These are phyloP conservation scores for Cucurbita argyrosperma DNA, from an alignment of 306 rosid species.

Conservation along the genomic window DNA sequence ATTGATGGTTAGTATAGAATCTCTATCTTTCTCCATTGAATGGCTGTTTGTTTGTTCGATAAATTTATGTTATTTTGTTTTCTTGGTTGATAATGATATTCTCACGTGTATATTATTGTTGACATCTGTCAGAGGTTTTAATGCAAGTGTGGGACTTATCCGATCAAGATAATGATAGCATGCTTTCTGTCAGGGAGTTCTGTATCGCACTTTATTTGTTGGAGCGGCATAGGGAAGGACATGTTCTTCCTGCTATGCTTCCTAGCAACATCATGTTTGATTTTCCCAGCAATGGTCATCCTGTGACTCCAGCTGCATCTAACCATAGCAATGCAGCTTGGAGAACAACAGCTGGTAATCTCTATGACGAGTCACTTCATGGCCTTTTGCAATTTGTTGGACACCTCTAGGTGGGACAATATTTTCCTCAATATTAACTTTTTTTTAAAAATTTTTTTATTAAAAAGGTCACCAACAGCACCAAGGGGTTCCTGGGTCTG, in stretches of 20 bases:
- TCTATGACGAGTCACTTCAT: slow-evolving; percentile 5
- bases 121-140: slow-evolving; percentile 70
- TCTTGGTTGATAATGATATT: slow-evolving; percentile 16
- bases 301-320: slow-evolving; percentile 17
- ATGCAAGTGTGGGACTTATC: slow-evolving; percentile 99
- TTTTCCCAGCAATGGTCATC: slow-evolving; percentile 46
- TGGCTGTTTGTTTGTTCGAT: not conserved
- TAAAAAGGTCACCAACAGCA: slow-evolving; percentile 55
- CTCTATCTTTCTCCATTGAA: not conserved
- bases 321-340: slow-evolving; percentile 35
- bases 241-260: slow-evolving; percentile 61
- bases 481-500: slow-evolving; percentile 45
- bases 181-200: slow-evolving; percentile 94
- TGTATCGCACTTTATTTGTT: slow-evolving; percentile 81
- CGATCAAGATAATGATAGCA: slow-evolving; percentile 97
- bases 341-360: slow-evolving; percentile 60
- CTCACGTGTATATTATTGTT: slow-evolving; percentile 22
- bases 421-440: slow-evolving; percentile 14
- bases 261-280: slow-evolving; percentile 62
- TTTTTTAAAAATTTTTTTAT: not conserved
- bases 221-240: slow-evolving; percentile 95
- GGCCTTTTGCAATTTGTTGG: not conserved
- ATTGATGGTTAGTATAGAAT: not conserved
- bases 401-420: not conserved
- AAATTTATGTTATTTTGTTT: slow-evolving; percentile 4